Evolutionary conservation across 768 basidiomycete species (phyloP), one percentile per base, ranked within the genome.

Genomic region (Auriscalpium microsporum): DNA sequence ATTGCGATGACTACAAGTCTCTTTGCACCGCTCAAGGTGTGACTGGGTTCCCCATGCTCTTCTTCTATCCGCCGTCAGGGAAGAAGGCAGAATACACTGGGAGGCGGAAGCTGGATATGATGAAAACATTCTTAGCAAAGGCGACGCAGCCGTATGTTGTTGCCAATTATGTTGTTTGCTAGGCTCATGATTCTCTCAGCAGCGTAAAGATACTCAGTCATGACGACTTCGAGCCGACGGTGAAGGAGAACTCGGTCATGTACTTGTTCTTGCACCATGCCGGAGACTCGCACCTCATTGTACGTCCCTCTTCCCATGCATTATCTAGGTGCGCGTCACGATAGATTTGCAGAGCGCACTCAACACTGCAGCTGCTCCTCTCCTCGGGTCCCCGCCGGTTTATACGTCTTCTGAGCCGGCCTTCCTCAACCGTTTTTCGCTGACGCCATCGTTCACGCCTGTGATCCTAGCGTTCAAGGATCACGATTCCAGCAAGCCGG

Each of bases 41-140:
- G 16, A 66, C 77, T 33, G 93, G 91, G 1, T 99, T 90, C 69
- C 95, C 95, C 1, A 90, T 86, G 49, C 72, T 98, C 44, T 70
- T 82, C 45, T 87, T 87, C 74, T 89, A 80, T 28, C 77, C 77
- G 38, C 60, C 57, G 11, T 66, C 68, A 4, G 77, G 79, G 8
- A 70, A 73, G 2, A 80, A 75, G 65, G 80, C 82, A 1, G 93
- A 95, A 57, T 95, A 95, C 63, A 78, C 71, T 1, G 86, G 88
- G 23, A 80, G 81, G 1, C 70, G 95, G 45, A 84, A 80, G 52
- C 67, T 95, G 1, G 82, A 85, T 3, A 79, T 83, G 45, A 72
- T 99, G 62, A 76, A 79, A 59, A 71, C 75, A 0, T 99, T 93
- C 67, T 82, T 86, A 0, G 79, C 84, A 61, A 90, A 86, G 67